phyloP scores from a whole-genome alignment of 805 yeast genomes.

The Wickerhamomyces subpelliculosus region DNA sequence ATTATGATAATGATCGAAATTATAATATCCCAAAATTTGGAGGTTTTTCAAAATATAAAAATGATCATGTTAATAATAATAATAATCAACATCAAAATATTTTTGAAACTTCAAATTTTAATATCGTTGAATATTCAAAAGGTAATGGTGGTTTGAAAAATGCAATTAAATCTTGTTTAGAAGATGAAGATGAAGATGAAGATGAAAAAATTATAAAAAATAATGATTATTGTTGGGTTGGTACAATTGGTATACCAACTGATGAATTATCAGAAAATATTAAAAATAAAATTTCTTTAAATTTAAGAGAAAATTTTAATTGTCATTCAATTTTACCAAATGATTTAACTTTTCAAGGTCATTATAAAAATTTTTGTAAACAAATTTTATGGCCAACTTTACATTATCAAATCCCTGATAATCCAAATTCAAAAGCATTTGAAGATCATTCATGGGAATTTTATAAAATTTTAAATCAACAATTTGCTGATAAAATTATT shows the following conservation, averaged over 20 bases:
- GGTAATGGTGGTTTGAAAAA: conserved; percentile 89
- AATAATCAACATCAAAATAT: conserved; percentile 40
- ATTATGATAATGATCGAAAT: conserved; percentile 17
- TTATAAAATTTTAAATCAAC: conserved; percentile 67
- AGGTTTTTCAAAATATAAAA: conserved; percentile 62
- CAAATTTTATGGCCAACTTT: conserved; percentile 95
- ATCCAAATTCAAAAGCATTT: conserved; percentile 88
- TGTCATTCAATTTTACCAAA: conserved; percentile 64
- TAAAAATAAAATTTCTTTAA: conserved; percentile 43
- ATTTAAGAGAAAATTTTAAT: conserved; percentile 40
- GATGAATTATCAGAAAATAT: conserved; percentile 64
- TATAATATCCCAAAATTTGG: conserved; percentile 48
- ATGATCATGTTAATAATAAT: conserved; percentile 42
- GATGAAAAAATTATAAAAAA: too few species aligned
- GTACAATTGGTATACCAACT: conserved; percentile 88
- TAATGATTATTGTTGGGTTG: conserved; percentile 61
- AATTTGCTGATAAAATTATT: conserved; percentile 71
- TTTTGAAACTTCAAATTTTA: conserved; percentile 59
- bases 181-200: conserved; percentile 31
- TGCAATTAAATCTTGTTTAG: conserved; percentile 62
- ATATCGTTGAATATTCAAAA: conserved; percentile 54
- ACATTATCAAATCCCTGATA: conserved; percentile 90
- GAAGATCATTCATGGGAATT: conserved; percentile 93
- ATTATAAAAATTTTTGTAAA: conserved; percentile 86
- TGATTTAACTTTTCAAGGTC: conserved; percentile 82